These are phyloP conservation scores for Diaporthe nobilis DNA, from an alignment of 2,329 filamentous ascomycete genomes.

Conservation along the genomic window DNA sequence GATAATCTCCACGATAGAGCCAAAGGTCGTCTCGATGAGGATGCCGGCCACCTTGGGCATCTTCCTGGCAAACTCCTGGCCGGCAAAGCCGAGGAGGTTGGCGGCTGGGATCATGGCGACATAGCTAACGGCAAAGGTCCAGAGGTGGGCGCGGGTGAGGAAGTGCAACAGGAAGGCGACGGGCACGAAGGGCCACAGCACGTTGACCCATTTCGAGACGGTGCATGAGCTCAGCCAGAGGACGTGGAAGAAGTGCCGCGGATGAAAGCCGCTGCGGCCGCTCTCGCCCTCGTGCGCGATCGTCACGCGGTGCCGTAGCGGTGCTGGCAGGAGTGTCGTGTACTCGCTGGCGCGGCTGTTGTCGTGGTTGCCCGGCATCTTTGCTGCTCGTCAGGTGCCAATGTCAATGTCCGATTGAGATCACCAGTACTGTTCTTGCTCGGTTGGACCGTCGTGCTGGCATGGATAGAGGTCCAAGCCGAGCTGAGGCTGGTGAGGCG, in stretches of 20 bases:
- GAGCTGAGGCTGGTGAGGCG: not conserved
- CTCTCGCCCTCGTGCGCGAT: conserved; percentile 71
- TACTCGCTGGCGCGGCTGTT: conserved; percentile 15
- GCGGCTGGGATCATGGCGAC: conserved; percentile 84
- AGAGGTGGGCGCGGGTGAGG: conserved; percentile 62
- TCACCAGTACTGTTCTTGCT: not conserved
- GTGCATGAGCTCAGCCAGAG: conserved; percentile 74
- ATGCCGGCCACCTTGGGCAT: conserved; percentile 80
- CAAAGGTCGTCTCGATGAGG: conserved; percentile 74
- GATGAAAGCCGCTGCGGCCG: conserved; percentile 73
- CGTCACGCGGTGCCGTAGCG: conserved; percentile 4
- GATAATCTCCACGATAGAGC: conserved; percentile 85
- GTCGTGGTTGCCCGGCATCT: conserved; percentile 11
- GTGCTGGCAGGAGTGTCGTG: conserved; percentile 9
- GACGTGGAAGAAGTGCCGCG: conserved; percentile 72
- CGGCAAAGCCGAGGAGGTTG: conserved; percentile 82
- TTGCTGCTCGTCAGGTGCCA: not conserved
- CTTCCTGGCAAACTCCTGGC: conserved; percentile 80
- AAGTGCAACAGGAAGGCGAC: conserved; percentile 75
- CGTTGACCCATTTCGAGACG: conserved; percentile 75
- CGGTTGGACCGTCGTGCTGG: not conserved
- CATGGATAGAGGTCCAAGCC: not conserved
- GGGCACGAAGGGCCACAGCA: conserved; percentile 83
- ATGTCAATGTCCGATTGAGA: not conserved
- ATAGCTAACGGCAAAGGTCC: conserved; percentile 79